Percentiles rank a stretch among this genome's conserved stretches.
phyloP scores from a whole-genome alignment of 1,139 yeast genomes.

The Suhomyces anneliseae region DNA sequence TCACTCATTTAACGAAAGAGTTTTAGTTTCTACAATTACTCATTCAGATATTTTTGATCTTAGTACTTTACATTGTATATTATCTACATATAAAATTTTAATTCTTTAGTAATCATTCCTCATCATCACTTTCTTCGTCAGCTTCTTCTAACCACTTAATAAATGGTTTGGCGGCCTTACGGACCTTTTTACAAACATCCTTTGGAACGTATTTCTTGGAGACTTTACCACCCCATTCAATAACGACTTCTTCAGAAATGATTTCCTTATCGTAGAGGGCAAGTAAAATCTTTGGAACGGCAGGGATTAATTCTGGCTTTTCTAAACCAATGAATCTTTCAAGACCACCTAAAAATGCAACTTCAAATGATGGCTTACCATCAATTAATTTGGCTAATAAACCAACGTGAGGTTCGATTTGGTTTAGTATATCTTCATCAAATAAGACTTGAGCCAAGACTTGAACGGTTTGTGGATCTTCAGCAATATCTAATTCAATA shows the following conservation, averaged over 20 bases:
- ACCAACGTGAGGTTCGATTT: constrained; percentile 77
- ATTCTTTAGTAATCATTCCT: constrained; percentile 21
- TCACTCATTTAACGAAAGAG: no score
- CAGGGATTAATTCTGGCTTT: constrained; percentile 70
- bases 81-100: neutral
- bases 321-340: constrained; percentile 90
- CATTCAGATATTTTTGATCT: neutral
- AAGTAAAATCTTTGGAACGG: constrained; percentile 79
- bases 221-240: constrained; percentile 87
- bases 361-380: constrained; percentile 67
- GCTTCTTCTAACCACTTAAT: constrained; percentile 94
- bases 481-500: constrained; percentile 70
- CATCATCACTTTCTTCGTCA: constrained; percentile 68
- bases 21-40: neutral
- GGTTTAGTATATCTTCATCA: constrained; percentile 71
- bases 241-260: constrained; percentile 76
- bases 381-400: constrained; percentile 75
- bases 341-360: constrained; percentile 90
- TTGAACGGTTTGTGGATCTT: constrained; percentile 77
- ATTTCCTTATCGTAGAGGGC: constrained; percentile 81
- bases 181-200: constrained; percentile 88
- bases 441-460: constrained; percentile 91
- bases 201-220: constrained; percentile 93
- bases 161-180: constrained; percentile 95
- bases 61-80: neutral